Evolutionary conservation across 306 rosid species (phyloP), one percentile per base, ranked within the genome.

Genomic region (barrel medic (Medicago truncatula)): DNA sequence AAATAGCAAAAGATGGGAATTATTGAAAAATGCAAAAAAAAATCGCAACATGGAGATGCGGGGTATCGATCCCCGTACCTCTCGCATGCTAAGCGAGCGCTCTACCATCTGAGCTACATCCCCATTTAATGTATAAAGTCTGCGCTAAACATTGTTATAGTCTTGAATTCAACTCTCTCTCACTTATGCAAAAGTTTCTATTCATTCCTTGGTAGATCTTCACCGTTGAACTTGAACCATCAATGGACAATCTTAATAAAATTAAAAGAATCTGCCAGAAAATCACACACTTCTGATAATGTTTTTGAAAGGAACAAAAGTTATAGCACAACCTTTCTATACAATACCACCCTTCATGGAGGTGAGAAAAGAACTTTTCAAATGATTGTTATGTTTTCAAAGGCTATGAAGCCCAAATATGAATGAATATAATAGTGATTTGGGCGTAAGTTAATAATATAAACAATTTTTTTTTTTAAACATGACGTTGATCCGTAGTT

Each of bases 31-130:
- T 0, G 0, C 31, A 28, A 0, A 28, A 1, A 2, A 25, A 28
- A 28, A 3, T 1, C 0, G 0, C 9, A 54, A 9, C 1, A 1
- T 56, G 61, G 61, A 56, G 61, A 56, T 56, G 61, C 61, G 34
- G 95, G 95, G 97, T 84, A 90, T 89, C 89, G 91, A 91, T 87
- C 93, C 96, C 93, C 86, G 86, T 85, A 80, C 96, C 96, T 93
- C 91, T 91, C 92, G 92, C 97, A 91, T 91, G 96, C 93, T 85
- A 93, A 91, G 96, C 96, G 89, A 91, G 93, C 92, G 89, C 96
- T 91, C 96, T 91, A 93, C 98, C 97, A 93, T 88, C 91, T 91
- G 93, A 91, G 96, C 93, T 93, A 91, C 92, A 88, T 89, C 96
- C 96, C 93, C 89, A 7, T 3, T 61, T 31, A 7, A 1, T 28